Percentiles rank a stretch among this genome's conserved stretches.
Evolutionary conservation across 225 moss, liverwort and hornwort genomes (phyloP).

Genomic region (Takakia lepidozioides): DNA sequence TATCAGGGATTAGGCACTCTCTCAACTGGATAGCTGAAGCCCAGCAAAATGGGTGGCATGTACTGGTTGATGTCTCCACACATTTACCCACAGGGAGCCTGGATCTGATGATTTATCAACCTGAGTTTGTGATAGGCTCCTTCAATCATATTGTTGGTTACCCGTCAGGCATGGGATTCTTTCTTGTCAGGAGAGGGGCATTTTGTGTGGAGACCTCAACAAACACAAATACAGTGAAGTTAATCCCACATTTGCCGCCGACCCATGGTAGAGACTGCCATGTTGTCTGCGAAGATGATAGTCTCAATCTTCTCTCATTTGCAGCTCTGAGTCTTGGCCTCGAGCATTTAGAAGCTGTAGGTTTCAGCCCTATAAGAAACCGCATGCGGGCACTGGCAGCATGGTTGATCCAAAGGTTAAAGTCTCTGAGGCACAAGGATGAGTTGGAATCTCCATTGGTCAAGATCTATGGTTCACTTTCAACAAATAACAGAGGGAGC

Average conservation of each 20-base stretch:
- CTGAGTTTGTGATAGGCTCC: constrained; percentile 77
- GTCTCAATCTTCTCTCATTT: constrained; percentile 58
- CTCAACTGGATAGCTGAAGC: constrained; percentile 50
- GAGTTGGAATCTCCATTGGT: constrained; percentile 28
- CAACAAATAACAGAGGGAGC: constrained; percentile 43
- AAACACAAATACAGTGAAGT: constrained; percentile 17
- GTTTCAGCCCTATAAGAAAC: constrained; percentile 57
- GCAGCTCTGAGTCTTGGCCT: constrained; percentile 63
- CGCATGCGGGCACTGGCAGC: constrained; percentile 44
- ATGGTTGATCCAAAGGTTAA: constrained; percentile 54
- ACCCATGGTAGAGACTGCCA: constrained; percentile 50
- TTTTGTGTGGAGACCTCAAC: constrained; percentile 36
- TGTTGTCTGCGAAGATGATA: constrained; percentile 54
- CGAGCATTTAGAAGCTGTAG: constrained; percentile 53
- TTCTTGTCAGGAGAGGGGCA: constrained; percentile 49
- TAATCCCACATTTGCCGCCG: constrained; percentile 23
- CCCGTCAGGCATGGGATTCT: constrained; percentile 69
- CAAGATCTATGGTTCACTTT: constrained; percentile 56
- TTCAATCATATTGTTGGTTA: constrained; percentile 73
- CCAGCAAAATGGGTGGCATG: constrained; percentile 54
- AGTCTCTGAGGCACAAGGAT: constrained; percentile 46
- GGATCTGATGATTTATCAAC: constrained; percentile 42
- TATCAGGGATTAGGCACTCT: constrained; percentile 43
- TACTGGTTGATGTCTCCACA: constrained; percentile 53
- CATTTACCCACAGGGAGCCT: constrained; percentile 47